Conservation (phyloP, 306 rosid species). For the Hippophae rhamnoides region DNA sequence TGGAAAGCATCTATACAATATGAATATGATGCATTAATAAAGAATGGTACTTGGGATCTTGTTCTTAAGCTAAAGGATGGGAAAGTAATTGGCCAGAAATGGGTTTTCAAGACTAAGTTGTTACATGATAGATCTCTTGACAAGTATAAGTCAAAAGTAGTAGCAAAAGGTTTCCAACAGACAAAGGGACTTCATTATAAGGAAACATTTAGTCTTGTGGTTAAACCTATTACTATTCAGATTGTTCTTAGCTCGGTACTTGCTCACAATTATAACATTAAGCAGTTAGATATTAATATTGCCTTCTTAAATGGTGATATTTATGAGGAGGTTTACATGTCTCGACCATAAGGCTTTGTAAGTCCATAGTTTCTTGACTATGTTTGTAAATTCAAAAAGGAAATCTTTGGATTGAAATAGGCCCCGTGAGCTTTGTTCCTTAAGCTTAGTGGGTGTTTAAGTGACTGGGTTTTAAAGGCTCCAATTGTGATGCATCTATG, state of each 20-base stretch:
- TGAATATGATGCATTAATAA: not conserved
- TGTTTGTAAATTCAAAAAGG: not conserved
- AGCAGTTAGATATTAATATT: not conserved
- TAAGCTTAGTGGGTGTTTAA: too few species aligned
- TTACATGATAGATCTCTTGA: not conserved
- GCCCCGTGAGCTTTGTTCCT: not conserved
- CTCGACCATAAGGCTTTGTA: not conserved
- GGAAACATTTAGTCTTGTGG: not conserved
- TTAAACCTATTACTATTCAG: not conserved
- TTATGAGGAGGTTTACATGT: not conserved
- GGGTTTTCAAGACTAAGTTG: not conserved
- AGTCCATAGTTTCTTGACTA: not conserved
- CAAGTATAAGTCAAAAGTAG: not conserved
- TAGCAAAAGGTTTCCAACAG: not conserved
- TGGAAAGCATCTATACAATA: too few species aligned
- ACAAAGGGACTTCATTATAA: not conserved
- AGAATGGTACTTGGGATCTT: too few species aligned
- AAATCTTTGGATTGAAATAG: not conserved
- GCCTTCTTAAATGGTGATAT: not conserved
- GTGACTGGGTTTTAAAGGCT: not conserved
- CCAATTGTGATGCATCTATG: not conserved
- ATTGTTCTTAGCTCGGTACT: not conserved
- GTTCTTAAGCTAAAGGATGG: too few species aligned
- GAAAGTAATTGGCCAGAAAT: not conserved
- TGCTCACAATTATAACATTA: not conserved